phyloP scores from a whole-genome alignment of 192 early-diverging fungal genomes.

The Jimgerdemannia lactiflua region DNA sequence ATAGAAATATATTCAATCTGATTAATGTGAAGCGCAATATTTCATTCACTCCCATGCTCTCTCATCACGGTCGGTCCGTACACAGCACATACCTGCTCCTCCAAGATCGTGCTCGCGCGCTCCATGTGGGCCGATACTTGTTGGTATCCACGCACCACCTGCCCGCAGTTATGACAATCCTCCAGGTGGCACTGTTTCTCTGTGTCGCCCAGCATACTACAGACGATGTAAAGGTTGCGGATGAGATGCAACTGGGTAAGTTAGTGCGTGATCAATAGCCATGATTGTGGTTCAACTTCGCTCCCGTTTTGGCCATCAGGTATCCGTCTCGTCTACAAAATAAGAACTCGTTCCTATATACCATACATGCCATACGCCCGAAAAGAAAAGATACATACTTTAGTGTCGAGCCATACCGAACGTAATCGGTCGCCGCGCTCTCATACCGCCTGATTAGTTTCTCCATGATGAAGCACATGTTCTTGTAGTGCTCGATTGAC shows the following conservation, averaged over 20 bases:
- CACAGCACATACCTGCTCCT: conserved; percentile 23
- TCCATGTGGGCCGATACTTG: conserved; percentile 47
- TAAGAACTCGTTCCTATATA: too few species aligned
- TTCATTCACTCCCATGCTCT: background rate
- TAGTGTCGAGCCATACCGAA: conserved; percentile 51
- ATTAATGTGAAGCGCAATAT: background rate
- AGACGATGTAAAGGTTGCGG: background rate
- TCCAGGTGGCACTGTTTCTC: conserved; percentile 51
- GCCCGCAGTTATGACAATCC: conserved; percentile 54
- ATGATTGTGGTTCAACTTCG: too few species aligned
- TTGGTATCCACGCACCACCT: conserved; percentile 45
- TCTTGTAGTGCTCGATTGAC: conserved; percentile 57
- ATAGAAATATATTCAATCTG: background rate
- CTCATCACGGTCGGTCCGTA: too few species aligned
- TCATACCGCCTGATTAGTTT: conserved; percentile 59
- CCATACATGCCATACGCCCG: background rate
- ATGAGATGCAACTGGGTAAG: too few species aligned
- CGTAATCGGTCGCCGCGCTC: conserved; percentile 58
- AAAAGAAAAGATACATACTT: conserved; percentile 39
- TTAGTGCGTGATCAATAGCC: too few species aligned
- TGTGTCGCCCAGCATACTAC: conserved; percentile 51
- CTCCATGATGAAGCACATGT: conserved; percentile 58
- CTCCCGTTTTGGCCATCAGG: too few species aligned
- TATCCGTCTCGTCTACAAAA: too few species aligned
- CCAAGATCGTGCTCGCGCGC: conserved; percentile 31